Percentiles rank a stretch among this genome's conserved stretches.
These are phyloP conservation scores for Taxillus chinensis DNA, from an alignment of 164 flowering plant genomes.

Conservation along the genomic window DNA sequence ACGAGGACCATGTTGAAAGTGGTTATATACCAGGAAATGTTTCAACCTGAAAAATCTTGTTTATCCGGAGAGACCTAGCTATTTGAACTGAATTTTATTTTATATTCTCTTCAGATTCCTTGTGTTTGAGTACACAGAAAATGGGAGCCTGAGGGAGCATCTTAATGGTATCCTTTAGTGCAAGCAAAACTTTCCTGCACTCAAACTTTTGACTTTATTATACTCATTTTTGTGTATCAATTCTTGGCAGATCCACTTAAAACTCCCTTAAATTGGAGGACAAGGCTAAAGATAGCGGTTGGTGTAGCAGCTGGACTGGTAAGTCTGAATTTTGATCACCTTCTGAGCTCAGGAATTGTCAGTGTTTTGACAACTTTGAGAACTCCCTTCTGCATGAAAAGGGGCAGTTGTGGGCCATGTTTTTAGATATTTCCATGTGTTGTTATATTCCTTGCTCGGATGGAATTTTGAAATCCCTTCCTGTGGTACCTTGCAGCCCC, in stretches of 20 bases:
- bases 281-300: constrained; percentile 55
- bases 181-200: not conserved
- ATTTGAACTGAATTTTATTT: not conserved
- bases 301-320: constrained; percentile 91
- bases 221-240: not conserved
- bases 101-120: constrained; percentile 43
- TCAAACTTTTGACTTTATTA: not conserved
- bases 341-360: too few species aligned
- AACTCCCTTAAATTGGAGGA: constrained; percentile 85
- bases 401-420: too few species aligned
- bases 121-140: constrained; percentile 56
- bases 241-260: constrained; percentile 62
- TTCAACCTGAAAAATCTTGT: too few species aligned
- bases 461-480: too few species aligned
- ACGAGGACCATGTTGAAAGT: too few species aligned
- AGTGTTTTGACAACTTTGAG: too few species aligned
- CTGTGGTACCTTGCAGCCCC: too few species aligned
- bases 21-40: too few species aligned
- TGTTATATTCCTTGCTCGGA: too few species aligned
- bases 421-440: too few species aligned
- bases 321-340: constrained; percentile 6
- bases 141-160: constrained; percentile 75
- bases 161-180: constrained; percentile 47
- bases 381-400: too few species aligned
- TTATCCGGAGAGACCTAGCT: too few species aligned